Evolutionary conservation across 805 yeast genomes (phyloP).

Genomic region (Yamadazyma akitaensis): DNA sequence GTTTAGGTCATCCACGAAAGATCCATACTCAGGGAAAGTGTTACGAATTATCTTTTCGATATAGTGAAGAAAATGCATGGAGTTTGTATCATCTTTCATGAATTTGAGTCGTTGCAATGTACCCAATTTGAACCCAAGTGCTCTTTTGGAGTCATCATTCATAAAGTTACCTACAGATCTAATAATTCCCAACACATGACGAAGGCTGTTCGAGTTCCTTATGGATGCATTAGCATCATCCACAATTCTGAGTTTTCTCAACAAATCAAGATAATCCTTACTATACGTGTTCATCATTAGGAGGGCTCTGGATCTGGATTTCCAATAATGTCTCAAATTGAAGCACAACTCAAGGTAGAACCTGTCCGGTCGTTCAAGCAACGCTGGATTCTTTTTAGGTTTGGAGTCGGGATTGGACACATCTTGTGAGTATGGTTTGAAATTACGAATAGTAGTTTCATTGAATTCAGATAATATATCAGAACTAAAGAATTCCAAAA

Average conservation of each 20-base stretch:
- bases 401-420: conserved; percentile 46
- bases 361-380: conserved; percentile 83
- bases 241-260: conserved; percentile 60
- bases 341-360: conserved; percentile 78
- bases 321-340: conserved; percentile 88
- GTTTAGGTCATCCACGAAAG: conserved; percentile 70
- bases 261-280: conserved; percentile 72
- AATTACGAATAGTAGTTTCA: conserved; percentile 62
- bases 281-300: conserved; percentile 66
- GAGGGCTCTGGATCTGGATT: conserved; percentile 82
- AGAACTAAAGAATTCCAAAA: conserved; percentile 79
- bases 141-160: conserved; percentile 92
- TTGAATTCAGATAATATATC: conserved; percentile 76
- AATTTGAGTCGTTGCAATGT: conserved; percentile 88
- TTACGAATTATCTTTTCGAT: conserved; percentile 85
- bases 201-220: conserved; percentile 62
- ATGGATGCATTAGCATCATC: conserved; percentile 73
- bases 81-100: conserved; percentile 83
- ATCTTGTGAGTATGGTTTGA: conserved; percentile 78
- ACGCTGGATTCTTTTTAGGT: conserved; percentile 65
- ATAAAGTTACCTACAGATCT: conserved; percentile 92
- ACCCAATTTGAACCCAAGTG: conserved; percentile 84
- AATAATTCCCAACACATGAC: conserved; percentile 76
- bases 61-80: conserved; percentile 87
- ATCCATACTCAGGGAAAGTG: conserved; percentile 74